Evolutionary conservation across 345 rosid species (phyloP).

Genomic region (Citrus trifoliata): DNA sequence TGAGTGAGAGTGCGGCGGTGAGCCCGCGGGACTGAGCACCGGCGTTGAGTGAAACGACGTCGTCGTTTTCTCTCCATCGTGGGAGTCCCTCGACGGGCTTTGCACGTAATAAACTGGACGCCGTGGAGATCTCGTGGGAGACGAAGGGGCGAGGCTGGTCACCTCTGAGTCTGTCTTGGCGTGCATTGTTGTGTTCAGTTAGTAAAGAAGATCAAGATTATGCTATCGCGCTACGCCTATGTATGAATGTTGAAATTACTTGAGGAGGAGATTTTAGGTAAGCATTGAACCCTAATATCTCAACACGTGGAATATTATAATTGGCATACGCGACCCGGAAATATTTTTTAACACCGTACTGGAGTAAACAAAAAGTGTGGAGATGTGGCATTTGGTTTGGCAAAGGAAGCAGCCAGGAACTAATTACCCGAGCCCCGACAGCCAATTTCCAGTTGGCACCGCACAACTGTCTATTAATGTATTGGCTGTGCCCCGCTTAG

Average conservation of each 20-base stretch:
- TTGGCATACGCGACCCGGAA: not conserved
- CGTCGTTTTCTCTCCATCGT: constrained; percentile 95
- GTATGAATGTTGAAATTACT: constrained; percentile 8
- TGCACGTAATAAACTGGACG: constrained; percentile 91
- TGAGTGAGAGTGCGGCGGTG: constrained; percentile 93
- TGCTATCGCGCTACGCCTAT: too few relatives aligned
- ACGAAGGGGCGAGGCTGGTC: constrained; percentile 85
- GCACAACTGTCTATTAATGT: constrained; percentile 7
- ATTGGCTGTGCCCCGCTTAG: not conserved
- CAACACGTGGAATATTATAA: constrained; percentile 15
- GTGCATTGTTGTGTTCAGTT: constrained; percentile 46
- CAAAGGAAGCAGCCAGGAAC: constrained; percentile 14
- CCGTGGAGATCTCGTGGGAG: constrained; percentile 89
- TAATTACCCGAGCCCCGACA: not conserved
- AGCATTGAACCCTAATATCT: too few relatives aligned
- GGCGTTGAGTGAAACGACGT: constrained; percentile 98
- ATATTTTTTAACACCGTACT: not conserved
- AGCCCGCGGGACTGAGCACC: constrained; percentile 77
- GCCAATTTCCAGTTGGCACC: constrained; percentile 46
- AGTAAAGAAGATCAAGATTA: not conserved
- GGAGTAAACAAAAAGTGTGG: not conserved
- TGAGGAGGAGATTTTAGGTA: not conserved
- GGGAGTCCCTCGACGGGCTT: constrained; percentile 93
- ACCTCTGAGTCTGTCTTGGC: constrained; percentile 98
- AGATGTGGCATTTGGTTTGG: not conserved